Base-by-base conservation (phyloP, 106 monocot genomes). In the Dendrobium huoshanense region DNA sequence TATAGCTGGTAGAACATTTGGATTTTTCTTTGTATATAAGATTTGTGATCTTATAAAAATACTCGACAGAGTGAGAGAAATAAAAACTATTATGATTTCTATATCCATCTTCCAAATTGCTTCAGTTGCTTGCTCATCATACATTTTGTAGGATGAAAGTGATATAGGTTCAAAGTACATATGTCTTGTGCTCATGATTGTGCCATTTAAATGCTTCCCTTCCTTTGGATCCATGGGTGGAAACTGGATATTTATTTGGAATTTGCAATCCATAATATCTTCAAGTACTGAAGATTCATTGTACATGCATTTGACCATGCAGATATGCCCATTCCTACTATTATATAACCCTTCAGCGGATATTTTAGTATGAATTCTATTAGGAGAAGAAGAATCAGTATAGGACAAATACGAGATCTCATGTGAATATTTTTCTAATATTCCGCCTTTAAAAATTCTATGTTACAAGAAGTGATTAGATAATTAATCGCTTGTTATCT, bases 271-370 rank as follows among this genome's bases (percentile, higher is more conserved):
- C 59, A 77, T 74, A 0, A 58, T 59, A 65, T 73, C 41, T 72
- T 59, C 24, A 27, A 27, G 17, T 5, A 68, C 4, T 2, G 51
- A 24, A 13, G 48, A n/a, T 27, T 6, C 31, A 77, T 2, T 8
- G 24, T 18, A 72, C 16, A 79, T n/a, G 9, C 95, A 95, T 18
- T 89, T 92, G 0, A 88, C 41, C 90, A 95, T 74, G 80, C 90
- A 92, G 20, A 95, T 81, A 11, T 10, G 40, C 1, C 95, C 92
- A 1, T 68, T 84, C 75, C 48, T 42, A 22, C 84, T 45, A 68
- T 91, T 80, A 68, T 91, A 95, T 0, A 87, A 48, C n/a, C 95
- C 95, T 81, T 95, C 95, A n/a, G 95, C 90, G 2, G 83, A 81
- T 73, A 92, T 89, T 7, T 79, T 79, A 33, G 33, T 33, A 33